phyloP scores from a whole-genome alignment of 2,329 filamentous ascomycete species.

The Xylaria sp. region DNA sequence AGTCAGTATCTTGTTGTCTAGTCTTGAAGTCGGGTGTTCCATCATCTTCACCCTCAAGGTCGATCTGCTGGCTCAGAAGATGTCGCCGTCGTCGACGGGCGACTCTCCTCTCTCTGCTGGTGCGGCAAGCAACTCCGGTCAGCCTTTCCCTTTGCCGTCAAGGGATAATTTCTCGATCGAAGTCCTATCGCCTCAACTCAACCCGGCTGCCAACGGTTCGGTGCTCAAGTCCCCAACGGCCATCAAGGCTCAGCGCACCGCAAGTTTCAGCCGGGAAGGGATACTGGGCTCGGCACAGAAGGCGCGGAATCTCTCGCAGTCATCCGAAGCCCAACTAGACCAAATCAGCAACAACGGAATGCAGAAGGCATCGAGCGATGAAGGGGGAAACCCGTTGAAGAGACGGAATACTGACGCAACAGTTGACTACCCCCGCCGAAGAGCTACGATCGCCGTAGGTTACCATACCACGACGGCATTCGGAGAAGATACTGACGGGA shows the following conservation, averaged over 20 bases:
- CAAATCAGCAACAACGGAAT: slow-evolving; percentile 46
- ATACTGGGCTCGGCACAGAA: slow-evolving; percentile 58
- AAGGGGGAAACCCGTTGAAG: slow-evolving; percentile 59
- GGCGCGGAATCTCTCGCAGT: slow-evolving; percentile 57
- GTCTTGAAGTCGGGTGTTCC: slow-evolving; percentile 23
- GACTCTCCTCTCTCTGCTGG: slow-evolving; percentile 53
- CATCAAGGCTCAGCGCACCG: slow-evolving; percentile 50
- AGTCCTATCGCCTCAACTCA: slow-evolving; percentile 49
- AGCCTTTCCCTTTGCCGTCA: slow-evolving; percentile 49
- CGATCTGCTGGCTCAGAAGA: slow-evolving; percentile 35
- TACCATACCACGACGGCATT: slow-evolving; percentile 14
- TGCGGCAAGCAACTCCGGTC: slow-evolving; percentile 41
- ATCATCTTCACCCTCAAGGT: slow-evolving; percentile 16
- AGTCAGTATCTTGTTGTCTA: slow-evolving; percentile 20
- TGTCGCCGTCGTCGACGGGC: slow-evolving; percentile 58
- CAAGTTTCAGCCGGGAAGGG: slow-evolving; percentile 57
- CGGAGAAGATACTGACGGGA: slow-evolving; percentile 18
- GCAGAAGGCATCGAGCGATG: slow-evolving; percentile 52
- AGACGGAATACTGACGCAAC: slow-evolving; percentile 63
- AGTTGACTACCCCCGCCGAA: slow-evolving; percentile 65
- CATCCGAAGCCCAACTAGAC: slow-evolving; percentile 52
- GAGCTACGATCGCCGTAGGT: slow-evolving; percentile 68
- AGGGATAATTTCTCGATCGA: slow-evolving; percentile 55
- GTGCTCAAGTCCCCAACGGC: slow-evolving; percentile 55
- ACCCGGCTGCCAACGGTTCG: slow-evolving; percentile 44